Evolutionary conservation across 1,284 basidiomycete genomes (phyloP).

Genomic region (Cutaneotrichosporon spelunceum): DNA sequence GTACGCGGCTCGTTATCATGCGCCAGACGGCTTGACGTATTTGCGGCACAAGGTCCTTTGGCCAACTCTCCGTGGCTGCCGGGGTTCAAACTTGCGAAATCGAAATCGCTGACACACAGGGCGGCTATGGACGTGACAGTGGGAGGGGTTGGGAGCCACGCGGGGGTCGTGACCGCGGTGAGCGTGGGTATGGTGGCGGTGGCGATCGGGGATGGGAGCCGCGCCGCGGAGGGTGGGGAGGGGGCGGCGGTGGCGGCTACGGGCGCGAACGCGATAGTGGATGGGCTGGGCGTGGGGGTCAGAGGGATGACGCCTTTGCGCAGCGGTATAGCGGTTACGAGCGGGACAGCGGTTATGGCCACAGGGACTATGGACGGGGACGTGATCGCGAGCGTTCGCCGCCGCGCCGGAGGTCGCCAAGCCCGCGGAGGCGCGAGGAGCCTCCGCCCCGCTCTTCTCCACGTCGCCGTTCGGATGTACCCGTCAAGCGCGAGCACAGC

Average conservation of each 20-base stretch:
- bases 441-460: slow-evolving; percentile 8
- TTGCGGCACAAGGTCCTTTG: neutral
- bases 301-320: neutral
- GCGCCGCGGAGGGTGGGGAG: slow-evolving; percentile 1
- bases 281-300: slow-evolving; percentile 10
- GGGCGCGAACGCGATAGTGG: slow-evolving; percentile 20
- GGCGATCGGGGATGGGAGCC: slow-evolving; percentile 12
- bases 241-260: slow-evolving; percentile 11
- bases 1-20: neutral
- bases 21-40: neutral
- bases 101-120: neutral
- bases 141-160: slow-evolving; percentile 14
- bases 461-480: neutral
- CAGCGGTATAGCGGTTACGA: slow-evolving; percentile 19
- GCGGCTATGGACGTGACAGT: neutral
- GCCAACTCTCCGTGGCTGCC: neutral
- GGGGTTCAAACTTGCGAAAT: neutral
- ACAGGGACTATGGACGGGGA: slow-evolving; percentile 3
- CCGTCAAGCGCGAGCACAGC: neutral
- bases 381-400: slow-evolving; percentile 6
- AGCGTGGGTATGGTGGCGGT: slow-evolving; percentile 7
- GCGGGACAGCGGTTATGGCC: slow-evolving; percentile 5
- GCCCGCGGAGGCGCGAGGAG: slow-evolving; percentile 15
- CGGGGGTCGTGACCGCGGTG: slow-evolving; percentile 10
- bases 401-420: slow-evolving; percentile 2